Evolutionary conservation across 1,284 basidiomycete species (phyloP).

Genomic region (Ustilago tritici): DNA sequence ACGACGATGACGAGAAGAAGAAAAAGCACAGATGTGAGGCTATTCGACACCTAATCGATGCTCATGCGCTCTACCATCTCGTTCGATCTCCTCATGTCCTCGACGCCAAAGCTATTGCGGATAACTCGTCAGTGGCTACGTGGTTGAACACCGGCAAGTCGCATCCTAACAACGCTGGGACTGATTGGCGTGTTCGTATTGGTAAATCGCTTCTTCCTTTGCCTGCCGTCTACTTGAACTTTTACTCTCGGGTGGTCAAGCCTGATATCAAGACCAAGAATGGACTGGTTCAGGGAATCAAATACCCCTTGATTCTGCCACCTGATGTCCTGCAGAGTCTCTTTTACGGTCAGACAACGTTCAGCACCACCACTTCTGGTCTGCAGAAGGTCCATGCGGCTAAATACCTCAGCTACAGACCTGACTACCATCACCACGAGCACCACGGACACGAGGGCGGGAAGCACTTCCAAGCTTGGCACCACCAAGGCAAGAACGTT

Average conservation of each 20-base stretch:
- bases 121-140: conserved; percentile 77
- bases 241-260: conserved; percentile 73
- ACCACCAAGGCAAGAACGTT: conserved; percentile 10
- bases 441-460: conserved; percentile 66
- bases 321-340: conserved; percentile 75
- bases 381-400: conserved; percentile 32
- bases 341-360: conserved; percentile 74
- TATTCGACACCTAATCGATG: conserved; percentile 73
- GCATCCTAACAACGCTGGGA: conserved; percentile 70
- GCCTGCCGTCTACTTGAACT: conserved; percentile 74
- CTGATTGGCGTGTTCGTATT: conserved; percentile 75
- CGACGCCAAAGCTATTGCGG: conserved; percentile 72
- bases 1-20: conserved; percentile 71
- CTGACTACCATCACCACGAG: conserved; percentile 74
- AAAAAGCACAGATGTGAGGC: conserved; percentile 74
- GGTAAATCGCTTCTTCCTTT: conserved; percentile 71
- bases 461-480: conserved; percentile 48
- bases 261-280: conserved; percentile 73
- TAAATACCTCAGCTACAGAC: conserved; percentile 54
- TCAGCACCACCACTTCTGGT: conserved; percentile 74
- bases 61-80: conserved; percentile 77
- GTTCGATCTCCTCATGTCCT: conserved; percentile 72
- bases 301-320: conserved; percentile 76
- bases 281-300: conserved; percentile 77
- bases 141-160: conserved; percentile 70